phyloP scores from a whole-genome alignment of 1,139 yeast species.

The Saccharomyces hybrid region DNA sequence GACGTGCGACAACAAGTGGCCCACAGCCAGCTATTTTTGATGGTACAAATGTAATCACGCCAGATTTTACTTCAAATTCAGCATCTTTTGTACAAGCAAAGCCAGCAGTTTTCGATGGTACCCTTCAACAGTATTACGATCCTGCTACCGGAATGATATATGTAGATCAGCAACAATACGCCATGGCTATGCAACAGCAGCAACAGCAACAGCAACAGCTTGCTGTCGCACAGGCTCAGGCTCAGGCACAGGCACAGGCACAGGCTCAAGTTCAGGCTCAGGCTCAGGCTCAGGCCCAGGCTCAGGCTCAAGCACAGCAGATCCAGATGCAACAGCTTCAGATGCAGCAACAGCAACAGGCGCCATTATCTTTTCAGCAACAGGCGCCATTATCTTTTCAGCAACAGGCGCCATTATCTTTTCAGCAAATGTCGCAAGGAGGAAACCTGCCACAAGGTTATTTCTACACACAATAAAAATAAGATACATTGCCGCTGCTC shows the following conservation, averaged over 20 bases:
- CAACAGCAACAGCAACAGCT: constrained; percentile 16
- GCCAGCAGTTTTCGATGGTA: constrained; percentile 23
- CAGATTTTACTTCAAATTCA: background rate
- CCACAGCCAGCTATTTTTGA: constrained; percentile 30
- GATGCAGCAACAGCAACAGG: constrained; percentile 15
- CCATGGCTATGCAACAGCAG: constrained; percentile 14
- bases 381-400: constrained; percentile 9
- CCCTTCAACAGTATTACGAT: constrained; percentile 28
- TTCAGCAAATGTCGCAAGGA: constrained; percentile 13
- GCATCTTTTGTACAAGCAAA: constrained; percentile 4
- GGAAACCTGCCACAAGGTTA: constrained; percentile 7
- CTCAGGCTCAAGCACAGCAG: constrained; percentile 36
- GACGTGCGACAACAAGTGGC: constrained; percentile 15
- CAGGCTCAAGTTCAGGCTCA: background rate
- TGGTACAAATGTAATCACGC: constrained; percentile 15
- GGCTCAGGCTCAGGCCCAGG: constrained; percentile 17
- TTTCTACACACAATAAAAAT: background rate
- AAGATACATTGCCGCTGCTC: background rate
- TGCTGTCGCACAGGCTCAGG: constrained; percentile 11
- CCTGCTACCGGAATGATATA: constrained; percentile 29
- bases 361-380: constrained; percentile 6
- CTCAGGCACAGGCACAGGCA: constrained; percentile 9
- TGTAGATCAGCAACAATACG: constrained; percentile 25
- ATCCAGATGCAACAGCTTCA: constrained; percentile 26
- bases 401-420: constrained; percentile 13